Conservation (phyloP, 345 rosid species). For the Eucalyptus lansdowneana region DNA sequence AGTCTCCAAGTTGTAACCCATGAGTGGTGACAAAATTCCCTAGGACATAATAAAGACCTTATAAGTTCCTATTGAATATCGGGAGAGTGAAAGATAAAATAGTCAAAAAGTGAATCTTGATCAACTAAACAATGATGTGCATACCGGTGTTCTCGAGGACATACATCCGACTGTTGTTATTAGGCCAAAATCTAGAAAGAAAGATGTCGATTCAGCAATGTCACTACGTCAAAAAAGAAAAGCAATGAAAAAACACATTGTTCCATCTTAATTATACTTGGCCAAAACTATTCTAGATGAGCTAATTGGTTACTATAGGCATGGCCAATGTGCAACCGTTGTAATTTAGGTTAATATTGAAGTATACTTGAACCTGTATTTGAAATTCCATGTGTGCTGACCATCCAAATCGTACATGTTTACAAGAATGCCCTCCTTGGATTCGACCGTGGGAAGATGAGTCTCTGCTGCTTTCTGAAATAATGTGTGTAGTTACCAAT, state of each 20-base stretch:
- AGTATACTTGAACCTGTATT: constrained; percentile 46
- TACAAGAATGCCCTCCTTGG: constrained; percentile 77
- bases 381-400: constrained; percentile 76
- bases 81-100: neutral
- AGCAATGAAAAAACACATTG: neutral
- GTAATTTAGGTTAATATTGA: neutral
- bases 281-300: neutral
- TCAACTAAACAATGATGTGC: neutral
- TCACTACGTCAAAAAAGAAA: neutral
- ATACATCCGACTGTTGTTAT: constrained; percentile 95
- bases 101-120: neutral
- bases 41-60: neutral
- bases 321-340: neutral
- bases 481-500: neutral
- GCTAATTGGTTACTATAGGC: neutral
- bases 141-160: constrained; percentile 95
- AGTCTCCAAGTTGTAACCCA: constrained; percentile 84
- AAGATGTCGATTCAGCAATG: neutral
- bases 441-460: constrained; percentile 63
- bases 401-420: constrained; percentile 83
- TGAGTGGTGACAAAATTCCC: constrained; percentile 84
- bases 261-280: neutral
- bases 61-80: neutral
- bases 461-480: constrained; percentile 89
- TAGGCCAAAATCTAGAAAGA: constrained; percentile 80